Base-by-base conservation (phyloP, 495 filamentous ascomycete genomes). In the Aspergillus mulundensis region DNA sequence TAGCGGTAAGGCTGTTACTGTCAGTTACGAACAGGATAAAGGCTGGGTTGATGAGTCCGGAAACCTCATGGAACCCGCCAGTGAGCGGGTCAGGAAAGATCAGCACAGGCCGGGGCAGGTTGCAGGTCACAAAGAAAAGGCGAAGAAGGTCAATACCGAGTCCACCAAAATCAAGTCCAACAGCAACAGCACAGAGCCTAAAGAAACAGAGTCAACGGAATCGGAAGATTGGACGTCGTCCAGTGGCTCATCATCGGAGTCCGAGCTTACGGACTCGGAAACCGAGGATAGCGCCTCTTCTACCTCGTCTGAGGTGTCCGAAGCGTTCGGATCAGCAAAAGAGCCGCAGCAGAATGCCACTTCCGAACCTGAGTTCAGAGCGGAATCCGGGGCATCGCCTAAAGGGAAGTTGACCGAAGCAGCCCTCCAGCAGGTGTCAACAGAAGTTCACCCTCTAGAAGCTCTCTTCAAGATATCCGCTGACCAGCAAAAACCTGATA, bases 41-140 rank as follows among this genome's bases (percentile, higher is more conserved):
- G 93, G 94, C 0, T 97, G 94, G 94, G 77, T 95, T 4, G 88
- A 96, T 64, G 81, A 83, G 60, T 73, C 84, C 16, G 94, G 91
- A 2, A 83, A 86, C 50, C 63, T 96, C 19, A 83, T 94, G 87
- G 96, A 76, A 65, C 56, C 49, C 58, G 59, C 62, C 58, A 62
- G 70, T 62, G 65, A 70, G 5, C 72, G 69, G 47, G 61, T 64
- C 38, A 66, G 61, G 10, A 76, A 66, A 45, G 58, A 64, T 12
- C 57, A 73, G 28, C 67, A 68, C 30, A 64, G 57, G 21, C 73
- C 75, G 11, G 75, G 75, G 7, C 58, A 73, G 45, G 49, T 70
- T 23, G 48, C 66, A 36, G 73, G 73, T 4, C 61, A 66, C 12
- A 76, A 72, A 46, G 70, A 74, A 58, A 73, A 73, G 55, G 45